Evolutionary conservation across 495 filamentous ascomycete species (phyloP).

Genomic region (Haplographium delicatum): DNA sequence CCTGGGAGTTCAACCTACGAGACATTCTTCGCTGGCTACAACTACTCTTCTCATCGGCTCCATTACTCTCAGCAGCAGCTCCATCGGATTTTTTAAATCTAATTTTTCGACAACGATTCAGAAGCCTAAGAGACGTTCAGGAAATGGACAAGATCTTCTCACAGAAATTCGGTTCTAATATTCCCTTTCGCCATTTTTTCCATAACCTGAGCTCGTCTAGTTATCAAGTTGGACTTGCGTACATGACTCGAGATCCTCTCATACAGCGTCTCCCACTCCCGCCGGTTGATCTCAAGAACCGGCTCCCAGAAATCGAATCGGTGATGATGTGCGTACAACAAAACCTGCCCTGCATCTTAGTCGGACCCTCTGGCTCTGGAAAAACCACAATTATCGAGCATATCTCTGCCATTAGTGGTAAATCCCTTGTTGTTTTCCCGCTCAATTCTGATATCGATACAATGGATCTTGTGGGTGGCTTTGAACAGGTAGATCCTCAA

Average conservation of each 20-base stretch:
- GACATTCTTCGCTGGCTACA: slow-evolving; percentile 89
- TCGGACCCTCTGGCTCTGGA: slow-evolving; percentile 78
- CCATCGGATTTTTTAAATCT: slow-evolving; percentile 70
- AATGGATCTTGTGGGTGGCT: slow-evolving; percentile 94
- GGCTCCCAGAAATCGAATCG: slow-evolving; percentile 70
- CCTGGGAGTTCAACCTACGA: slow-evolving; percentile 96
- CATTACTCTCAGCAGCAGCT: slow-evolving; percentile 45
- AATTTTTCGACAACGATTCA: slow-evolving; percentile 85
- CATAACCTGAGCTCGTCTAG: slow-evolving; percentile 63
- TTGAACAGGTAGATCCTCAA: slow-evolving; percentile 84
- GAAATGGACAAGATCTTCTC: slow-evolving; percentile 61
- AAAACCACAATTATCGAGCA: slow-evolving; percentile 76
- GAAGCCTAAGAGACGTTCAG: slow-evolving; percentile 59
- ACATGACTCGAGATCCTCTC: slow-evolving; percentile 54
- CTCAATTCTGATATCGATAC: slow-evolving; percentile 92
- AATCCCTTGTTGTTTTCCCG: slow-evolving; percentile 67
- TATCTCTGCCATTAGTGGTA: slow-evolving; percentile 71
- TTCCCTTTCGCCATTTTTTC: slow-evolving; percentile 32
- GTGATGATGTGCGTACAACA: slow-evolving; percentile 81
- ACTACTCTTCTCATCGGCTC: slow-evolving; percentile 53
- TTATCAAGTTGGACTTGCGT: slow-evolving; percentile 76
- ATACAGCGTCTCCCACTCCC: slow-evolving; percentile 51
- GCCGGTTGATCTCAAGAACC: slow-evolving; percentile 49
- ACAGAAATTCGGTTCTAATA: slow-evolving; percentile 39
- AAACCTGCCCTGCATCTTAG: slow-evolving; percentile 82